A percentile compares a stretch with the other conserved stretches of the same genome.
Conservation (phyloP, 306 rosid genomes). For the Citrullus amarus region DNA sequence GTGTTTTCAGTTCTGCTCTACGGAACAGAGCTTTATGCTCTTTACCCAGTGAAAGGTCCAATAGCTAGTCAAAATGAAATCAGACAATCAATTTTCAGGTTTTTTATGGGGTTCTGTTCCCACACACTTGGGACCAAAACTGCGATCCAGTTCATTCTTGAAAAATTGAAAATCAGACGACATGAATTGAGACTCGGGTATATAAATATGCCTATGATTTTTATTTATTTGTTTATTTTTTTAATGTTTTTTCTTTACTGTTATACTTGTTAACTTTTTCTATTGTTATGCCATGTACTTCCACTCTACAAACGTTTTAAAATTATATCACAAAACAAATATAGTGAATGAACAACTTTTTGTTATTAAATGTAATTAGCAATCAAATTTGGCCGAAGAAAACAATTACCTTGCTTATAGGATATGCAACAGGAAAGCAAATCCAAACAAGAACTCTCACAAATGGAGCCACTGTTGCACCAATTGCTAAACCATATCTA, state of each 20-base stretch:
- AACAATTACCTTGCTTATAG: slow-evolving; percentile 63
- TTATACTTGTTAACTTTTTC: background rate
- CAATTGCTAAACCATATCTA: slow-evolving; percentile 62
- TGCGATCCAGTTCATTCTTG: background rate
- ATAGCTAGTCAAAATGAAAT: slow-evolving; percentile 25
- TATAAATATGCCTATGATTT: background rate
- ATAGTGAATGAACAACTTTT: background rate
- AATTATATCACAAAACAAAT: background rate
- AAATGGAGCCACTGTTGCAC: slow-evolving; percentile 58
- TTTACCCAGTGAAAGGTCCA: slow-evolving; percentile 53
- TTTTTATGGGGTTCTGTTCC: background rate
- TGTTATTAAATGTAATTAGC: background rate
- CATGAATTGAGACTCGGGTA: background rate
- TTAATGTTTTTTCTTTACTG: background rate
- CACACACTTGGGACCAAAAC: background rate
- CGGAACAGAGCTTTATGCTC: slow-evolving; percentile 54
- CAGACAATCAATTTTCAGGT: background rate
- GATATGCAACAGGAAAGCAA: slow-evolving; percentile 60
- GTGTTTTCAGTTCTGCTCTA: slow-evolving; percentile 69
- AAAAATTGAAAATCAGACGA: background rate
- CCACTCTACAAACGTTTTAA: background rate
- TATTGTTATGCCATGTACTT: background rate
- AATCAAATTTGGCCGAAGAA: background rate
- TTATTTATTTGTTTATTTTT: background rate
- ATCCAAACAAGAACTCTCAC: slow-evolving; percentile 61